Conservation (phyloP, 139 green algal species). For the Coelastrella sp. region DNA sequence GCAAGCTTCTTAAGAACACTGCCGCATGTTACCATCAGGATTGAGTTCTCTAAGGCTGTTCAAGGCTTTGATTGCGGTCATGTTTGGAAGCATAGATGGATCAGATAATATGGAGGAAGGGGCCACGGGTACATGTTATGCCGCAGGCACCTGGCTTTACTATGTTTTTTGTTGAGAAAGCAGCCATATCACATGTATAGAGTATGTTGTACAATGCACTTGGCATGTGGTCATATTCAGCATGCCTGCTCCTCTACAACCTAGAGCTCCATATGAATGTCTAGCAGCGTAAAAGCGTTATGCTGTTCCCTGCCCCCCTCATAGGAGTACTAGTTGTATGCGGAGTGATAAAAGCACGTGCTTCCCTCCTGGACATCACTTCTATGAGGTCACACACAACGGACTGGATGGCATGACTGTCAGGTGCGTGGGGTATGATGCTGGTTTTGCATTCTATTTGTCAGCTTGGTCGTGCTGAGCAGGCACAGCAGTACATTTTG, state of each 20-base stretch:
- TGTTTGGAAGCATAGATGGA: too few species aligned
- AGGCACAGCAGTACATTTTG: not conserved
- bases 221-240: not conserved
- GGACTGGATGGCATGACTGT: constrained; percentile 49
- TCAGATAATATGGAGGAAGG: too few species aligned
- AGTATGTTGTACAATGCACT: not conserved
- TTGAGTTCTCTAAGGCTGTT: too few species aligned
- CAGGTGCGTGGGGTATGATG: not conserved
- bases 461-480: not conserved
- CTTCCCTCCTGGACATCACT: constrained; percentile 27
- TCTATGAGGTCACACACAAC: constrained; percentile 44
- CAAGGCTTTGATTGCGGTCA: too few species aligned
- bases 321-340: constrained; percentile 27
- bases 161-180: too few species aligned
- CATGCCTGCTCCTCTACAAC: not conserved
- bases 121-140: too few species aligned
- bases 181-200: too few species aligned
- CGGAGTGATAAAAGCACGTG: constrained; percentile 4
- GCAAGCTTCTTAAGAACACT: too few species aligned
- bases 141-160: too few species aligned
- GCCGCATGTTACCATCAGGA: too few species aligned
- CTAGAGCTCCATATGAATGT: not conserved
- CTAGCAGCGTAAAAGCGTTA: not conserved
- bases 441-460: not conserved
- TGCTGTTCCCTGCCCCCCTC: not conserved